Conservation (phyloP, 371 early-diverging fungal species). For the Chytridiales sp. region DNA sequence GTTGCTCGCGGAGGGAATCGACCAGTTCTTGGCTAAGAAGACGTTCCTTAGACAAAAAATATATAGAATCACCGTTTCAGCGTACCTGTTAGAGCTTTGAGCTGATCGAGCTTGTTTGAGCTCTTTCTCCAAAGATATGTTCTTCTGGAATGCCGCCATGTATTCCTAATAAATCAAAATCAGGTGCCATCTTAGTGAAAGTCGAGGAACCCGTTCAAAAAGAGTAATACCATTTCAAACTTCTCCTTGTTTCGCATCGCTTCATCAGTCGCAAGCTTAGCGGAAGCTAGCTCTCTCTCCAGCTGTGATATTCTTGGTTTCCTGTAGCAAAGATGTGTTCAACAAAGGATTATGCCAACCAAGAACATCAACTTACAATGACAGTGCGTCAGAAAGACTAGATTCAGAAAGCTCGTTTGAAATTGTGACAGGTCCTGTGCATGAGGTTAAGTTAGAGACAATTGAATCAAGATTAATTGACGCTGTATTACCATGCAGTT, state of each 20-base stretch:
- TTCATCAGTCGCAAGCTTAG: constrained; percentile 56
- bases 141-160: constrained; percentile 65
- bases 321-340: constrained; percentile 28
- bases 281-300: constrained; percentile 65
- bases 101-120: constrained; percentile 60
- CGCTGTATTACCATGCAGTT: constrained; percentile 58
- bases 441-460: too few species aligned
- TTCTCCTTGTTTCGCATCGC: constrained; percentile 66
- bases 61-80: too few species aligned
- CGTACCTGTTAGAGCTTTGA: constrained; percentile 22
- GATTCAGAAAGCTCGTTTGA: too few species aligned
- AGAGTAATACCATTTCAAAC: constrained; percentile 65
- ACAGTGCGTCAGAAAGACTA: neutral
- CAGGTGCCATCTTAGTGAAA: neutral
- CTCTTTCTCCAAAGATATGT: constrained; percentile 70
- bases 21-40: constrained; percentile 12
- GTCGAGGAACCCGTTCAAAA: neutral
- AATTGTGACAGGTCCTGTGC: too few species aligned
- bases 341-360: too few species aligned
- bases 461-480: too few species aligned
- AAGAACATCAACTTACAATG: constrained; percentile 1
- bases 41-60: too few species aligned
- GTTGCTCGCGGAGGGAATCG: constrained; percentile 18
- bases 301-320: constrained; percentile 67
- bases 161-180: constrained; percentile 48